Evolutionary conservation across 1,284 basidiomycete genomes (phyloP), one percentile per base, ranked within the genome.

Genomic region (Melampsora americana): DNA sequence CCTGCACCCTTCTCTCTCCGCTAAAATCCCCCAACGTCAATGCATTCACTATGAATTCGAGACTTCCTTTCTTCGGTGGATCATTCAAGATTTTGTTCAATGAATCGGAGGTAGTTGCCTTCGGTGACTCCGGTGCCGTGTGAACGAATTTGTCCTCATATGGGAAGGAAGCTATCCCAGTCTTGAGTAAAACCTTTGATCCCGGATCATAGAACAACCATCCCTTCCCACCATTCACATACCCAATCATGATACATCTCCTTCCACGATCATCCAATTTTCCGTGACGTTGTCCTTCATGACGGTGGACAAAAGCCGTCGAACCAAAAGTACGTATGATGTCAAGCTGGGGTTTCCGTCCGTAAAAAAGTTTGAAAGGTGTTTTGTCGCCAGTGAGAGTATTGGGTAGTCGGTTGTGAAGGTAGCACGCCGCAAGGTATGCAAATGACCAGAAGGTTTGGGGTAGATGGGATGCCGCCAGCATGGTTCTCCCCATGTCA

Each of bases 391-490:
- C 53, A 14, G 71, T 66, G 1, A 66, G 26, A 1, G 71, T 56
- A 39, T 74, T 74, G 48, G 61, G 35, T 18, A 72, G 23, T 20
- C 35, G 11, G 32, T 72, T 72, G 2, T 7, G 32, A 6, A 4
- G 4, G 7, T 64, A 61, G 66, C 53, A 73, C 9, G 50, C 23
- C 3, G 60, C 56, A n/a, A 73, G 20, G 26, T 59, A 74, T 7
- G 71, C 65, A 16, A 14, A 46, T 3, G 53, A 48, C 71, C 71
- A 74, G 23, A 74, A 74, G 11, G 48, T 44, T 16, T 59, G 26
- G 12, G 64, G 64, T 44, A 74, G 32, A 0, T 35, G 32, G 6
- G 50, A 66, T 1, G 32, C 46, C 7, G 30, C 18, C 20, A 74
- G 35, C 11, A 50, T 32, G 4, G 71, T 67, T 5, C 53, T 4